phyloP scores from a whole-genome alignment of 768 basidiomycete genomes.

The Clathrus columnatus region DNA sequence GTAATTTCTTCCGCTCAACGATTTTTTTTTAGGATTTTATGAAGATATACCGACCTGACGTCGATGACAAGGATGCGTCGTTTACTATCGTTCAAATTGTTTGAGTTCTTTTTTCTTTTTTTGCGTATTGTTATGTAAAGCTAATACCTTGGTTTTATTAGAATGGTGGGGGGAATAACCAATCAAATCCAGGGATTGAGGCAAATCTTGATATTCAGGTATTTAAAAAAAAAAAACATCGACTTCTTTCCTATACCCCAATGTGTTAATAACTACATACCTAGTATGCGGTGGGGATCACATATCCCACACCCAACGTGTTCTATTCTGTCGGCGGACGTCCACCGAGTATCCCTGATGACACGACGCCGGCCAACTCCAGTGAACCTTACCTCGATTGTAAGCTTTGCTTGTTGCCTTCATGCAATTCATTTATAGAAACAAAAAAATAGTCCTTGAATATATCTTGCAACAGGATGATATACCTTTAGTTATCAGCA shows the following conservation, averaged over 20 bases:
- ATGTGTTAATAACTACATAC: slow-evolving; percentile 25
- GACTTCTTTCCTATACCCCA: not conserved
- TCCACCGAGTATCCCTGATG: slow-evolving; percentile 51
- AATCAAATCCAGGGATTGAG: slow-evolving; percentile 48
- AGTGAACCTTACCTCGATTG: slow-evolving; percentile 63
- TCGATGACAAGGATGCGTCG: slow-evolving; percentile 16
- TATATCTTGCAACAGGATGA: slow-evolving; percentile 35
- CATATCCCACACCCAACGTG: slow-evolving; percentile 48
- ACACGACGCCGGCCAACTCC: slow-evolving; percentile 37
- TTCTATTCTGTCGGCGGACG: slow-evolving; percentile 61
- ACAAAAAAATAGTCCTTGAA: slow-evolving; percentile 8
- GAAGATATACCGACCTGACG: slow-evolving; percentile 43
- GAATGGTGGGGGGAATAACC: slow-evolving; percentile 35
- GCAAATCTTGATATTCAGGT: slow-evolving; percentile 21
- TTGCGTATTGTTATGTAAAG: not conserved
- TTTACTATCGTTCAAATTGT: slow-evolving; percentile 21
- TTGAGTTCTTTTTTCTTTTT: slow-evolving; percentile 24
- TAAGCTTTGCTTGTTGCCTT: slow-evolving; percentile 26
- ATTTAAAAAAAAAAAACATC: too few relatives aligned
- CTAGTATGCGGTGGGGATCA: slow-evolving; percentile 27
- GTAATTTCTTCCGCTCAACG: not conserved
- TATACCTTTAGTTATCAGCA: slow-evolving; percentile 52
- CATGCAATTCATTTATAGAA: not conserved
- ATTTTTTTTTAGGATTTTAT: slow-evolving; percentile 40
- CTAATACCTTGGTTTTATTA: too few relatives aligned